phyloP scores from a whole-genome alignment of 179 eudicot species.

The Gypsophila paniculata region DNA sequence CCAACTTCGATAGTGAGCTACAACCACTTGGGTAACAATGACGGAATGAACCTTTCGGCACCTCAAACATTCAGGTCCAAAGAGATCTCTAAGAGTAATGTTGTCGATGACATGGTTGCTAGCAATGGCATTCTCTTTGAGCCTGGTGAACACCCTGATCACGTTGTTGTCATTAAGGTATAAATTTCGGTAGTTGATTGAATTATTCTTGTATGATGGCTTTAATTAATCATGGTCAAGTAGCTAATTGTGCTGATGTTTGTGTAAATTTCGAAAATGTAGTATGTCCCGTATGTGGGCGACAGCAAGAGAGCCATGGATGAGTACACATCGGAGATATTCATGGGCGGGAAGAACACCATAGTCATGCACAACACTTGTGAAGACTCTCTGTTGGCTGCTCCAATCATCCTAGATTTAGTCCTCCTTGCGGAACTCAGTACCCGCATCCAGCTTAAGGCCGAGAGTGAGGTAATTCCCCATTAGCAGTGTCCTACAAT shows the following conservation, averaged over 20 bases:
- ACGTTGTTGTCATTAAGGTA: conserved; percentile 97
- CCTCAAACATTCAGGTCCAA: conserved; percentile 97
- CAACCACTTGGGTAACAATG: conserved; percentile 95
- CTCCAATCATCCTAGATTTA: conserved; percentile 89
- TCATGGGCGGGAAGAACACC: conserved; percentile 92
- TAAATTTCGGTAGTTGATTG: neutral
- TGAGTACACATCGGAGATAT: conserved; percentile 92
- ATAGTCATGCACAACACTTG: conserved; percentile 96
- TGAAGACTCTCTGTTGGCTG: conserved; percentile 89
- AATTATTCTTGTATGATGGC: neutral
- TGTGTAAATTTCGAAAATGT: conserved; percentile 13
- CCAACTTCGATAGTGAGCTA: conserved; percentile 99
- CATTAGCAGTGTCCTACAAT: neutral
- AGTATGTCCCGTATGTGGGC: conserved; percentile 95
- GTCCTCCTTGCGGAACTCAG: conserved; percentile 92
- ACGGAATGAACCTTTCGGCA: conserved; percentile 94
- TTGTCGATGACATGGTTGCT: conserved; percentile 96
- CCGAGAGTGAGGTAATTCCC: conserved; percentile 60
- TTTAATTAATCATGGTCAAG: neutral
- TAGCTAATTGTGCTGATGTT: neutral
- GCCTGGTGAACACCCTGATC: conserved; percentile 99
- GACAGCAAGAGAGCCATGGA: conserved; percentile 99
- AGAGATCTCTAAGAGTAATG: conserved; percentile 95
- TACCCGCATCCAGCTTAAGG: conserved; percentile 80
- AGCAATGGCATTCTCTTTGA: conserved; percentile 89